Evolutionary conservation across 2,329 filamentous ascomycete genomes (phyloP), one percentile per base, ranked within the genome.

Genomic region (Alternaria sp.): DNA sequence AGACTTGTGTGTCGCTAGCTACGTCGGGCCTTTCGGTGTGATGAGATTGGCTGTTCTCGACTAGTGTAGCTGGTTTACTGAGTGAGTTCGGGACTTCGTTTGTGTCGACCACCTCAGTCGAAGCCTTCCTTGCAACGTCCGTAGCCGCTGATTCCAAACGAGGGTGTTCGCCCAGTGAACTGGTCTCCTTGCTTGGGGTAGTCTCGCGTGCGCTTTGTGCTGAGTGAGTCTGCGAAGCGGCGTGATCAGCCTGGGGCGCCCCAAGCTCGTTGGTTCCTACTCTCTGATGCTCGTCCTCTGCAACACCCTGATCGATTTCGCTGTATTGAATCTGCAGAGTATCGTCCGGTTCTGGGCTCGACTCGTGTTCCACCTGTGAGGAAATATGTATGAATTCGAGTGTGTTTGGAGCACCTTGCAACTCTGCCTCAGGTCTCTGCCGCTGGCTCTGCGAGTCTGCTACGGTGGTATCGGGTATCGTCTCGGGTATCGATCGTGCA

Each of bases 401-500:
- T 8, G 61, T 63, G 8, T 64, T 60, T 7, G 57, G 26, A n/a
- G 53, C 50, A 32, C 61, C 58, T 19, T 23, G 43, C 44, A 19
- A 61, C 49, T 66, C 56, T 25, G 47, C 50, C 44, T 53, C 52
- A 13, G 43, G 19, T 30, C 46, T 17, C 23, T 59, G 63, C 25
- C 17, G 46, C 43, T 73, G 67, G 26, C 61, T 67, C 46, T 69
- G 65, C 10, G 67, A 61, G 8, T 73, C 67, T 28, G 67, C 62
- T 9, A 61, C 52, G 8, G 59, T 66, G n/a, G 51, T 62, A 17
- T 74, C 72, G n/a, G 68, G 61, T 4, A 74, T 55, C 3, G 74
- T 77, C 51, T 77, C 74, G 5, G 74, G 68, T 17, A 77, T 73
- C 3, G 74, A 77, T 19, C 59, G 52, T 5, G 70, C 63, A 3